Conservation (phyloP, 306 rosid genomes). For the Ormosia emarginata region DNA sequence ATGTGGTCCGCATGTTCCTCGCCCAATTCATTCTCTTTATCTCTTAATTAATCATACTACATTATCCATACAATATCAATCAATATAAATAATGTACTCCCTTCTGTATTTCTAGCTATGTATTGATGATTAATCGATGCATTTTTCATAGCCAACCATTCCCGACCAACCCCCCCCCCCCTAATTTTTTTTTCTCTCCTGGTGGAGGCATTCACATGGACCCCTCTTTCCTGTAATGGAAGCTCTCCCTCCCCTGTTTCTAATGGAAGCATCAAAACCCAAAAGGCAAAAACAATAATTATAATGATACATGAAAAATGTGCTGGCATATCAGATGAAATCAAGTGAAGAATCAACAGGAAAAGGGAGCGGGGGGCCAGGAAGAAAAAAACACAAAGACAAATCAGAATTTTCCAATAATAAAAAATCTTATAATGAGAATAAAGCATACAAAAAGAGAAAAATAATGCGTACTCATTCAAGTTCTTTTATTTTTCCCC, state of each 20-base stretch:
- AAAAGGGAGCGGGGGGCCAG: too few relatives aligned
- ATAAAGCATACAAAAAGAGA: too few relatives aligned
- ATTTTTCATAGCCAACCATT: background rate
- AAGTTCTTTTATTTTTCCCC: too few relatives aligned
- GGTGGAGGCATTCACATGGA: conserved; percentile 8
- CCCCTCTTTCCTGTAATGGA: conserved; percentile 29
- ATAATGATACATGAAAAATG: background rate
- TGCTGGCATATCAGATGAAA: background rate
- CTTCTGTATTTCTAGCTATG: background rate
- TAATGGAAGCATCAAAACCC: background rate
- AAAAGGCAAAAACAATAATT: background rate
- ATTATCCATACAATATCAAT: background rate
- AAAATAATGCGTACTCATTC: too few relatives aligned
- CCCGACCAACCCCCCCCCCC: background rate
- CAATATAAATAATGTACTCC: background rate
- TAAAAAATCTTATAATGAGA: too few relatives aligned
- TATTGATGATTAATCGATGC: background rate
- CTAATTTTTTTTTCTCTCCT: conserved; percentile 15
- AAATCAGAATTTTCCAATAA: too few relatives aligned
- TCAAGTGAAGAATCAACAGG: background rate
- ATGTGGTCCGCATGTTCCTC: conserved; percentile 33
- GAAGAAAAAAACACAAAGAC: too few relatives aligned
- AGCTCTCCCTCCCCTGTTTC: background rate
- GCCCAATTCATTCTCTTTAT: background rate
- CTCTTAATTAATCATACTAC: conserved; percentile 5